Conservation (phyloP, 2,329 filamentous ascomycete genomes). For the Ascochyta koolunga region DNA sequence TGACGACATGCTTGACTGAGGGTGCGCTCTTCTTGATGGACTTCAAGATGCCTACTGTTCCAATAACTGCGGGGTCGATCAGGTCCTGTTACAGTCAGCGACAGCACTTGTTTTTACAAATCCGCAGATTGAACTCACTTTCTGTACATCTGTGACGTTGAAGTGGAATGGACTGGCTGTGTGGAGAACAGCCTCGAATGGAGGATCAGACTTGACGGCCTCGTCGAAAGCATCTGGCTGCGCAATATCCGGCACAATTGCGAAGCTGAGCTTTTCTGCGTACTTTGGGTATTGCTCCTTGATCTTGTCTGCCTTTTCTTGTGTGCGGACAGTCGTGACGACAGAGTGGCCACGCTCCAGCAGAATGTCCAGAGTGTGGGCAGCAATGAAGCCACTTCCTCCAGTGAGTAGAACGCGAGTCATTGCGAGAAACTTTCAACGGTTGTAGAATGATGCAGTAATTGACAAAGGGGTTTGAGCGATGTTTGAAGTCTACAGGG, state of each 20-base stretch:
- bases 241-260: conserved; percentile 75
- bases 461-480: not conserved
- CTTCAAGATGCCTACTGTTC: conserved; percentile 67
- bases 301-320: conserved; percentile 67
- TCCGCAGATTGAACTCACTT: conserved; percentile 43
- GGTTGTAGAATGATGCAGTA: not conserved
- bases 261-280: conserved; percentile 63
- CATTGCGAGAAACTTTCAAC: conserved; percentile 32
- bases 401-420: conserved; percentile 54
- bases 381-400: conserved; percentile 69
- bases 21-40: conserved; percentile 66
- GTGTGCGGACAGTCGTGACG: conserved; percentile 67
- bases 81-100: conserved; percentile 49
- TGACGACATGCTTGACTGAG: conserved; percentile 73
- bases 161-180: conserved; percentile 69
- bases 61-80: conserved; percentile 67
- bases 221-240: conserved; percentile 69
- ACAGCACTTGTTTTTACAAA: not conserved
- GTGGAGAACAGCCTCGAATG: conserved; percentile 70
- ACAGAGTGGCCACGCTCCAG: conserved; percentile 64
- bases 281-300: conserved; percentile 58
- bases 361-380: conserved; percentile 66
- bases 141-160: conserved; percentile 74
- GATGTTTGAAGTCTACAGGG: not conserved
- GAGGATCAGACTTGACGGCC: conserved; percentile 65